These are phyloP conservation scores for Trypanosoma theileri DNA, from an alignment of 208 protist genomes.

Conservation along the genomic window DNA sequence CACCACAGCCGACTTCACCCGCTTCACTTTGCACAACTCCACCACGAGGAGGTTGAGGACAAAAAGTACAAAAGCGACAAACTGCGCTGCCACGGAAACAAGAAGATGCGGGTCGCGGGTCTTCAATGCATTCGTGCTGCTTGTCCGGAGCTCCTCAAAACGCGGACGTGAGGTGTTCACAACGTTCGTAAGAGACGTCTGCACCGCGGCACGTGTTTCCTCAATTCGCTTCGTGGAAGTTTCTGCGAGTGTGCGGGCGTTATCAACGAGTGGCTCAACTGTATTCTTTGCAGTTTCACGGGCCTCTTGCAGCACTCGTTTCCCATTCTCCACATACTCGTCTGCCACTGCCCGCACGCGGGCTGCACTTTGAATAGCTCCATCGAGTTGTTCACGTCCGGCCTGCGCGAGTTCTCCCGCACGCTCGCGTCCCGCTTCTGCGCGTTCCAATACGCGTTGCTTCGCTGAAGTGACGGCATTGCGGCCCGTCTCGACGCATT, in stretches of 20 bases:
- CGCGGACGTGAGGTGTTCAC: background rate
- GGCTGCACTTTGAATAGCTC: background rate
- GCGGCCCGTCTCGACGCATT: constrained; percentile 4
- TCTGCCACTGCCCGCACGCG: background rate
- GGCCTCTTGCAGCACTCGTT: background rate
- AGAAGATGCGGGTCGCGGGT: constrained; percentile 9
- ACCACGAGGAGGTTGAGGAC: constrained; percentile 26
- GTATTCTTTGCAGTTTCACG: background rate
- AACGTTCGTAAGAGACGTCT: too few relatives aligned
- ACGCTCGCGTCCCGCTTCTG: constrained; percentile 16
- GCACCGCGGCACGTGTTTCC: constrained; percentile 6
- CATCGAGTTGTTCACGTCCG: constrained; percentile 5
- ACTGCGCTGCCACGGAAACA: constrained; percentile 36
- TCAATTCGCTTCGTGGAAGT: constrained; percentile 3
- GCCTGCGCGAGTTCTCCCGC: constrained; percentile 8
- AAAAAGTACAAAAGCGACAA: constrained; percentile 39
- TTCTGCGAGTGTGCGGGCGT: constrained; percentile 7
- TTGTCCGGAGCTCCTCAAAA: background rate
- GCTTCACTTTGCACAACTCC: constrained; percentile 16
- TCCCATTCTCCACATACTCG: constrained; percentile 11
- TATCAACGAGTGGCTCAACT: constrained; percentile 27
- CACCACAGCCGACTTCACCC: constrained; percentile 11
- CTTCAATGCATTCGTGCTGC: constrained; percentile 2
- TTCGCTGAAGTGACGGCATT: background rate
- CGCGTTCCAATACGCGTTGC: constrained; percentile 11